Base-by-base conservation (phyloP, 345 rosid species). In the Viola odorata region DNA sequence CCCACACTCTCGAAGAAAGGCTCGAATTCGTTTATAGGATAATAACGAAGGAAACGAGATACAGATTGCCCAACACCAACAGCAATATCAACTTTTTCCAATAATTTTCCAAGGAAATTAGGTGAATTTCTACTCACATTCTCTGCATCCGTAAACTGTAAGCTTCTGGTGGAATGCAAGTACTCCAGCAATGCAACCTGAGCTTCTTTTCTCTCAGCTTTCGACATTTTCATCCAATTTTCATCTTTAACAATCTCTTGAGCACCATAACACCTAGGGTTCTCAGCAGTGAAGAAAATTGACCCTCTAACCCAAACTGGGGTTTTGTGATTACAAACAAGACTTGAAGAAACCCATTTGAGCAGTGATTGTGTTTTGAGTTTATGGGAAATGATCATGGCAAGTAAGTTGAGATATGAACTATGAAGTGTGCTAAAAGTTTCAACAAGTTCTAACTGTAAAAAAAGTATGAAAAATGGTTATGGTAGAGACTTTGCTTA, bases 1-100 rank as follows among this genome's bases (percentile, higher is more conserved):
- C 98, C 98, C 53, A 84, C 49, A 63, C 95, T 89, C 85, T 91
- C 92, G 45, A 81, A 82, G 78, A 89, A 91, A 10, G 91, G 91
- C 69, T 91, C 96, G 38, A 86, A 89, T 75, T 91, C 98, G 58
- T 89, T 91, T 63, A 89, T 82, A 44, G 96, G 96, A 53, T 84
- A 82, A 57, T 82, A 89, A 42, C 82, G 79, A 60, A 91, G 58
- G 70, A 70, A 82, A 69, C 84, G 87, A 2, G 77, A 14, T 41
- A 87, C 39, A 0, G 83, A 68, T 9, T 32, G 15, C 7, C 72
- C 71, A 42, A 78, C 53, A 71, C 84, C 82, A 15, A 44, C 73
- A 48, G 60, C 76, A 48, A 23, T 40, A 38, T 64, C 69, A 37
- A 79, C 68, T 54, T 75, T 84, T 37, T 74, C 44, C 47, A 91